Base-by-base conservation (phyloP, 805 yeast genomes). In the Kodamaea laetipori region DNA sequence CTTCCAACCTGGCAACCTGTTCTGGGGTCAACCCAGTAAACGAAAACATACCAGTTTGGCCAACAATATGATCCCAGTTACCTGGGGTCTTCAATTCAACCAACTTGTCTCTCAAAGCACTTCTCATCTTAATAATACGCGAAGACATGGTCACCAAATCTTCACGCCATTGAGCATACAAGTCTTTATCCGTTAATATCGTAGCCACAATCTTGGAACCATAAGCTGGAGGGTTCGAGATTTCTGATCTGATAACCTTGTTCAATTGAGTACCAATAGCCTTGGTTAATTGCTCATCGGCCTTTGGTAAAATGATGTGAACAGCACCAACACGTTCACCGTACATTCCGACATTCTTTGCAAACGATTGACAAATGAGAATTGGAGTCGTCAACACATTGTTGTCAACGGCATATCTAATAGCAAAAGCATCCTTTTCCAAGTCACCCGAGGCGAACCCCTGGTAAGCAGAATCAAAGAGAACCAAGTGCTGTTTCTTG, bases 311-410 rank as follows among this genome's bases (percentile, higher is more conserved):
- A 8, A 88, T 78, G 17, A 90, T 63, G 60, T 90, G 97, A 64
- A 92, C 78, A 18, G 94, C 95, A 50, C 99, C 99, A 25, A 85
- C 89, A 73, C 99, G 85, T 74, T 92, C 98, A 65, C 98, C 98
- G 62, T 92, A 92, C 81, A 92, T 84, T 52, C 98, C 98, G 59
- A 86, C 86, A 69, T 94, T 92, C 67, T 92, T 92, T 44, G 98
- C 96, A 67, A 92, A 92, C 7, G 97, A 90, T 74, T 92, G 99
- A 68, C 96, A 90, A 45, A 92, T 77, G 24, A 88, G 58, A 43
- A 86, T 66, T 45, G 92, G 90, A 11, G 66, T 50, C 21, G 54
- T 47, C 46, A 69, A 50, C 11, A 46, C 41, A 36, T 61, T 60
- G 43, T 58, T 51, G 47, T 62, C 53, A 41, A 84, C 73, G 49